Evolutionary conservation across 2,329 filamentous ascomycete genomes (phyloP).

Genomic region (Ceratocystis alfenasii): DNA sequence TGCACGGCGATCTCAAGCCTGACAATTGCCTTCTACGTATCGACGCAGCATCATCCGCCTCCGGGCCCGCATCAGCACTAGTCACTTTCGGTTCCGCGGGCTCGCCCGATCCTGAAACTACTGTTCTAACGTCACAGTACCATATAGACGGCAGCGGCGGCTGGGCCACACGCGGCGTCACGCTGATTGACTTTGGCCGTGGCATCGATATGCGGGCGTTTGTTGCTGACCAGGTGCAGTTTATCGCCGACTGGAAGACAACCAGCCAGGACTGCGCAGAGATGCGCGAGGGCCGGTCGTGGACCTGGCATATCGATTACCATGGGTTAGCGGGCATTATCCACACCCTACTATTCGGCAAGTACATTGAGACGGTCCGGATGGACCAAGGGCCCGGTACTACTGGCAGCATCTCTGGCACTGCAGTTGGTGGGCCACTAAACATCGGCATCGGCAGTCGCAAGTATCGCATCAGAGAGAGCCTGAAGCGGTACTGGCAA

Average conservation of each 20-base stretch:
- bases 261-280: conserved; percentile 80
- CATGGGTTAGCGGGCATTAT: conserved; percentile 82
- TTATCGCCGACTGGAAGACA: conserved; percentile 93
- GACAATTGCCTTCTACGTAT: conserved; percentile 91
- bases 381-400: conserved; percentile 37
- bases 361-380: conserved; percentile 74
- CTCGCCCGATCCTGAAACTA: conserved; percentile 2
- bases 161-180: conserved; percentile 69
- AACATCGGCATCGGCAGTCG: conserved; percentile 43
- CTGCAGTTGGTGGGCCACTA: conserved; percentile 40
- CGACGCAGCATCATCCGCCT: conserved; percentile 35
- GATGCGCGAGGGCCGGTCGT: conserved; percentile 85
- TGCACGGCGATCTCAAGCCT: conserved; percentile 90
- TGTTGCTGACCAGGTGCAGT: conserved; percentile 56
- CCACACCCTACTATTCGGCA: conserved; percentile 82
- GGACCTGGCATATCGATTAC: conserved; percentile 97
- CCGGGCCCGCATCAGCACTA: not conserved
- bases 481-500: conserved; percentile 92
- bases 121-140: conserved; percentile 51
- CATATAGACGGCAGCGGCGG: conserved; percentile 59
- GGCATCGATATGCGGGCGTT: conserved; percentile 90
- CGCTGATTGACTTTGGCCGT: conserved; percentile 88
- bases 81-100: not conserved
- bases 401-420: conserved; percentile 36
- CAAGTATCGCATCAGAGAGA: conserved; percentile 69